These are phyloP conservation scores for Triticum timopheevii DNA, from an alignment of 176 grass and related monocot genomes.

Conservation along the genomic window DNA sequence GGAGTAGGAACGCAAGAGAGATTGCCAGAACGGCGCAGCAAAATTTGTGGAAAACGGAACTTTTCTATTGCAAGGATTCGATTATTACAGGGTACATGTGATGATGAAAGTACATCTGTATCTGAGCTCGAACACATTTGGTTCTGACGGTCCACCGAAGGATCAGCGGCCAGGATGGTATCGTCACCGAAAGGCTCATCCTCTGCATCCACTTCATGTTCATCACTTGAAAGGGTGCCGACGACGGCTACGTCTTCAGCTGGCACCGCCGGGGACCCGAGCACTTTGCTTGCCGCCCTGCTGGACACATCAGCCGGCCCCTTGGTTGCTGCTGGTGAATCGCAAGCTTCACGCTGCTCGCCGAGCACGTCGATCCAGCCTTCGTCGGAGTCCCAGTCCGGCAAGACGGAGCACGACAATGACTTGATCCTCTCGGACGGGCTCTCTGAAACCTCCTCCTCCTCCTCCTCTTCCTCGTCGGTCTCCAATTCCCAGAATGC, in stretches of 20 bases:
- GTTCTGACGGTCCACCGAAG: not conserved
- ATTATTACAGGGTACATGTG: not conserved
- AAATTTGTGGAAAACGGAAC: constrained; percentile 12
- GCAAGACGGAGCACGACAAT: constrained; percentile 16
- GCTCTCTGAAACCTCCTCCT: not conserved
- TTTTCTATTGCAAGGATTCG: constrained; percentile 11
- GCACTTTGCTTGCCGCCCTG: constrained; percentile 19
- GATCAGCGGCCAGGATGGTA: not conserved
- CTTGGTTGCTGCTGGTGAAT: not conserved
- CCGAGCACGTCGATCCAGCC: constrained; percentile 41
- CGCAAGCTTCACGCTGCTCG: not conserved
- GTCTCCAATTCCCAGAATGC: constrained; percentile 48
- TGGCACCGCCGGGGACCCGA: not conserved
- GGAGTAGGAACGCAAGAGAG: not conserved
- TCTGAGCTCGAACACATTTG: not conserved
- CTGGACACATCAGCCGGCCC: constrained; percentile 2
- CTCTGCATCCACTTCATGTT: not conserved
- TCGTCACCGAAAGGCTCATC: not conserved
- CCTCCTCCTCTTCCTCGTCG: constrained; percentile 36
- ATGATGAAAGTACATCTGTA: not conserved
- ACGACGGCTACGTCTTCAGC: constrained; percentile 12
- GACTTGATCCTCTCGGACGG: constrained; percentile 36
- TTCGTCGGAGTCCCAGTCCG: constrained; percentile 42
- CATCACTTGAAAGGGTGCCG: not conserved
- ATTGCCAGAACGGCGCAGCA: not conserved